Evolutionary conservation across 805 yeast species (phyloP), one percentile per base, ranked within the genome.

Genomic region (Metschnikowia hibisci): DNA sequence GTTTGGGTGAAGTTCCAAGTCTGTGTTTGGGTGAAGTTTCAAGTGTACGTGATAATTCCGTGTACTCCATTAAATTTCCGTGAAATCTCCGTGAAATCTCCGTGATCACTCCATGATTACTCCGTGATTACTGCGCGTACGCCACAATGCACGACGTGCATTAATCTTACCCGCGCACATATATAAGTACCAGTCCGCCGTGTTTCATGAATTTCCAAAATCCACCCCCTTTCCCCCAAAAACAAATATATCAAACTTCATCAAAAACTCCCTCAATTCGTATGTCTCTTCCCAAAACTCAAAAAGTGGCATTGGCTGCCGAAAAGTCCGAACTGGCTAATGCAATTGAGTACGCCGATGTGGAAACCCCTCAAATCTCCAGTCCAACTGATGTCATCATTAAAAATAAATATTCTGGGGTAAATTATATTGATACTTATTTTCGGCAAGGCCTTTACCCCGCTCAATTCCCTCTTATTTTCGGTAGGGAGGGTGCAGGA

Each of bases 341-440:
- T 28, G 84, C 77, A 4, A 63, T 87, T 34, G 66, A 78, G 53
- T 82, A 78, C 56, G 74, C 48, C n/a, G 81, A 81, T 30, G 60
- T 66, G 29, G 79, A 82, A 4, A 76, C 82, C 5, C 95, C 95
- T 3, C 58, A 64, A 34, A 69, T 83, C 41, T 58, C 65, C 4
- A 73, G 69, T 3, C 69, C 73, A 41, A 45, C 49, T 23, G 87
- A 87, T 47, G 58, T 90, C 9, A 68, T 90, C 37, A 71, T 90
- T 57, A 82, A 84, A 63, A 86, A 84, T 71, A 73, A 69, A 43
- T 88, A 77, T 53, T 74, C 89, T 10, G 98, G 98, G 27, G 67
- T 88, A 55, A 88, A 88, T 55, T 85, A 77, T 68, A 84, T 88
- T 51, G 97, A 90, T 56, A 71, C 80, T 4, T 90, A 89, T 64